phyloP scores from a whole-genome alignment of 352 stramenopile species.

The Albugo candida region DNA sequence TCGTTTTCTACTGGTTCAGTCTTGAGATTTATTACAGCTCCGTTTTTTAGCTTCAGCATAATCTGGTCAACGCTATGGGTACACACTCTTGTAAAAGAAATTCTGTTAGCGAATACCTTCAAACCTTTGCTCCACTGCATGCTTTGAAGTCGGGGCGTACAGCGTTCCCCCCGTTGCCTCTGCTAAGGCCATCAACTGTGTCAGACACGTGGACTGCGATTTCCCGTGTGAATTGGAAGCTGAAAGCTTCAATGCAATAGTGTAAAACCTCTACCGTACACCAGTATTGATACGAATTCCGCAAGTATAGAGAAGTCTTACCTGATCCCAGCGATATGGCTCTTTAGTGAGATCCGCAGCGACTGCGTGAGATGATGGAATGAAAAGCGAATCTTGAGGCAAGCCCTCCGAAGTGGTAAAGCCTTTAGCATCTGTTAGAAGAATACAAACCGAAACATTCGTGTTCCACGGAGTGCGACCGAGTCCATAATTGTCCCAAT shows the following conservation, averaged over 20 bases:
- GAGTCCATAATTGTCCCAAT: constrained; percentile 75
- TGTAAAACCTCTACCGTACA: constrained; percentile 31
- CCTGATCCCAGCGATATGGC: constrained; percentile 73
- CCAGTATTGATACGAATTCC: neutral
- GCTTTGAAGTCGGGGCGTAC: constrained; percentile 64
- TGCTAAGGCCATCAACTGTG: constrained; percentile 71
- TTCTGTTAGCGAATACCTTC: neutral
- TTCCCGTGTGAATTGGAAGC: constrained; percentile 28
- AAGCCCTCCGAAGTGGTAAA: constrained; percentile 54
- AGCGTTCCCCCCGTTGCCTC: constrained; percentile 68
- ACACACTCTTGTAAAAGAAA: neutral
- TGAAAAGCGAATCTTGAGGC: constrained; percentile 48
- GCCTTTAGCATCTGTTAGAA: constrained; percentile 48
- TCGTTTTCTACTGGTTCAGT: constrained; percentile 25
- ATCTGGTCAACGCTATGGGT: constrained; percentile 56
- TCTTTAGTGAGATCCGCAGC: constrained; percentile 63
- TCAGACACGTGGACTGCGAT: constrained; percentile 23
- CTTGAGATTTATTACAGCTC: constrained; percentile 65
- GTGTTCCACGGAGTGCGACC: constrained; percentile 66
- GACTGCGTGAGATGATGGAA: constrained; percentile 41
- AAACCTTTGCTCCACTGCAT: constrained; percentile 43
- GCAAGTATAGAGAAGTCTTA: neutral
- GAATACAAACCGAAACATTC: constrained; percentile 59
- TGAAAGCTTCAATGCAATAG: constrained; percentile 65
- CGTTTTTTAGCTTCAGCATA: constrained; percentile 62